Evolutionary conservation across 208 protist genomes (phyloP).

Genomic region (Acanthamoeba healyi): DNA sequence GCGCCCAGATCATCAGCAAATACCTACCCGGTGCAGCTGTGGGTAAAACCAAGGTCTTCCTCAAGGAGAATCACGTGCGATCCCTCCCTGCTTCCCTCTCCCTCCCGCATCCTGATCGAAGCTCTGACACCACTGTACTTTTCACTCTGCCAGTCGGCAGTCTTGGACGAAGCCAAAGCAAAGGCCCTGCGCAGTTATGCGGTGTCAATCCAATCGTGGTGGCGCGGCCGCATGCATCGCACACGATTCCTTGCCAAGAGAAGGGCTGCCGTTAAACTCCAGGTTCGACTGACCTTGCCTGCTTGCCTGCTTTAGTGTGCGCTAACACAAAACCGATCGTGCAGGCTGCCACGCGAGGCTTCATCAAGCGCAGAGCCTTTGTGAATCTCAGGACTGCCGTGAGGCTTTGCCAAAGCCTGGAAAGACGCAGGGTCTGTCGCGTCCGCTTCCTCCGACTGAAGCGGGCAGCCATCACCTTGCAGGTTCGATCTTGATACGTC

Average conservation of each 20-base stretch:
- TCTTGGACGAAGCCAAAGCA: not conserved
- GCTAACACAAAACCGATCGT: not conserved
- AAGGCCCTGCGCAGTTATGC: not conserved
- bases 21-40: slow-evolving; percentile 33
- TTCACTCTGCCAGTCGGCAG: not conserved
- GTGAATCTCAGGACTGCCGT: not conserved
- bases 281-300: not conserved
- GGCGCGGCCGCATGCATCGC: not conserved
- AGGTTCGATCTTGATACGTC: not conserved
- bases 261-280: not conserved
- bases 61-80: slow-evolving; percentile 40
- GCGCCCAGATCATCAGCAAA: not conserved
- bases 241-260: not conserved
- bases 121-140: not conserved
- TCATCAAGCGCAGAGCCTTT: not conserved
- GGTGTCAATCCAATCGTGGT: not conserved
- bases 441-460: not conserved
- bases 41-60: slow-evolving; percentile 70
- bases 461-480: not conserved
- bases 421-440: not conserved
- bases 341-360: not conserved
- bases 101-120: not conserved
- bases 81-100: too few species aligned
- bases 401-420: not conserved
- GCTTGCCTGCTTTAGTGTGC: not conserved